A percentile compares a stretch with the other conserved stretches of the same genome.
These are phyloP conservation scores for Coniella lustricola DNA, from an alignment of 2,329 filamentous ascomycete species.

Conservation along the genomic window DNA sequence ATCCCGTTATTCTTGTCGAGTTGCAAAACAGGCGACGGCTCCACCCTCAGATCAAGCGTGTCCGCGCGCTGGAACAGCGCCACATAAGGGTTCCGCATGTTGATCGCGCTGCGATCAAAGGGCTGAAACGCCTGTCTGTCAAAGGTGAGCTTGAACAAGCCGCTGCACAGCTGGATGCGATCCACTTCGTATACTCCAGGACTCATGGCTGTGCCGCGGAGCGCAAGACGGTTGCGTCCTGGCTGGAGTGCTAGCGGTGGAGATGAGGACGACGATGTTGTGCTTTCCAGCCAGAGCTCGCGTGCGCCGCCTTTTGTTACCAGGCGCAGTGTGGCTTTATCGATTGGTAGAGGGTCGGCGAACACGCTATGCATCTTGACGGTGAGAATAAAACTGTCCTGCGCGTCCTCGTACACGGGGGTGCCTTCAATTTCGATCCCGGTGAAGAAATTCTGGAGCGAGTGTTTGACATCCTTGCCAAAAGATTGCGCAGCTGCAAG, in stretches of 20 bases:
- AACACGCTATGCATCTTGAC: constrained; percentile 66
- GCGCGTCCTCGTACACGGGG: constrained; percentile 61
- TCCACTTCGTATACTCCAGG: constrained; percentile 72
- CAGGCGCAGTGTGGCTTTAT: constrained; percentile 58
- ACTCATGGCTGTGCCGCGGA: constrained; percentile 46
- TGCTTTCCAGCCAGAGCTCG: constrained; percentile 42
- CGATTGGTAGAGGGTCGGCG: constrained; percentile 60
- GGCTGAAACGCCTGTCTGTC: constrained; percentile 51
- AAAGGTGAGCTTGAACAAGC: constrained; percentile 58
- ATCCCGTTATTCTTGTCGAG: constrained; percentile 73
- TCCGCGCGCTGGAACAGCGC: constrained; percentile 66
- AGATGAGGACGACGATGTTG: no score
- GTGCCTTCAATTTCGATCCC: constrained; percentile 60
- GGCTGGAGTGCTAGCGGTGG: constrained; percentile 41
- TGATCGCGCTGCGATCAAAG: constrained; percentile 36
- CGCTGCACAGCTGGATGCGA: constrained; percentile 57
- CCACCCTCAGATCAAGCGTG: constrained; percentile 62
- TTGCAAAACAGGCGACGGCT: constrained; percentile 63
- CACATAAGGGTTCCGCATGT: constrained; percentile 55
- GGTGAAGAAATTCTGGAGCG: constrained; percentile 67
- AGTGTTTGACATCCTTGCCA: constrained; percentile 55
- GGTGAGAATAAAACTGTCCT: constrained; percentile 67
- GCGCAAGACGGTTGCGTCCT: constrained; percentile 41
- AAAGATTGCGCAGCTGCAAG: constrained; percentile 38
- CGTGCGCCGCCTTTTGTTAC: constrained; percentile 48